Evolutionary conservation across 2,329 filamentous ascomycete genomes (phyloP).

Genomic region (Harringtonia aguacate): DNA sequence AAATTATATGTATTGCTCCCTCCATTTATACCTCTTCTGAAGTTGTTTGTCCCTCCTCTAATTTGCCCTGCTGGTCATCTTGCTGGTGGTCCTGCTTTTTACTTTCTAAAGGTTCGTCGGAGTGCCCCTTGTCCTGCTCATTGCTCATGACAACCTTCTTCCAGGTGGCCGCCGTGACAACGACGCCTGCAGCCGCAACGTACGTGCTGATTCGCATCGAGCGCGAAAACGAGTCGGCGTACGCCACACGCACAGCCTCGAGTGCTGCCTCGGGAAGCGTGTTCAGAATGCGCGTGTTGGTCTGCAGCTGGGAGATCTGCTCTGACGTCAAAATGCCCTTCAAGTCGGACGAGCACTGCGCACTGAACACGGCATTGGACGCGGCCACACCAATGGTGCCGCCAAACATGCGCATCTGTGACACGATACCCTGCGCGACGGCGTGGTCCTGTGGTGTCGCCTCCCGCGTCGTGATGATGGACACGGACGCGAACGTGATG

Average conservation of each 20-base stretch:
- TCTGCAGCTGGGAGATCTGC: neutral
- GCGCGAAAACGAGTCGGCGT: too few relatives aligned
- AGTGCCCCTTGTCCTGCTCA: too few relatives aligned
- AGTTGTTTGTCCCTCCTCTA: too few relatives aligned
- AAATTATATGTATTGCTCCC: too few relatives aligned
- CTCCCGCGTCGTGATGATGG: slow-evolving; percentile 12
- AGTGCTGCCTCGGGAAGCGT: neutral
- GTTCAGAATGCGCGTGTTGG: neutral
- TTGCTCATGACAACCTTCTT: too few relatives aligned
- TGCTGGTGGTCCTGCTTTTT: too few relatives aligned
- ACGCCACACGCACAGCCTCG: neutral
- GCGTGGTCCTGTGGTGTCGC: slow-evolving; percentile 14
- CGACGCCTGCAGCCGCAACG: too few relatives aligned
- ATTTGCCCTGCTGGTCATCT: too few relatives aligned
- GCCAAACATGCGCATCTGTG: slow-evolving; percentile 16
- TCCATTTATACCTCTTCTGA: too few relatives aligned
- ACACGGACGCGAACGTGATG: slow-evolving; percentile 12
- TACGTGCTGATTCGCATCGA: too few relatives aligned
- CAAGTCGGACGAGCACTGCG: neutral
- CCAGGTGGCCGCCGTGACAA: too few relatives aligned
- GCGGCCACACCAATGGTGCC: slow-evolving; percentile 17
- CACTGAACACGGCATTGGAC: neutral
- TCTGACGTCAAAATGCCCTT: neutral
- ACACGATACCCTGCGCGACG: slow-evolving; percentile 12
- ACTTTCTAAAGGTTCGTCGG: too few relatives aligned